These are phyloP conservation scores for Nyctanthes arbortristis DNA, from an alignment of 257 asterid genomes.

Conservation along the genomic window DNA sequence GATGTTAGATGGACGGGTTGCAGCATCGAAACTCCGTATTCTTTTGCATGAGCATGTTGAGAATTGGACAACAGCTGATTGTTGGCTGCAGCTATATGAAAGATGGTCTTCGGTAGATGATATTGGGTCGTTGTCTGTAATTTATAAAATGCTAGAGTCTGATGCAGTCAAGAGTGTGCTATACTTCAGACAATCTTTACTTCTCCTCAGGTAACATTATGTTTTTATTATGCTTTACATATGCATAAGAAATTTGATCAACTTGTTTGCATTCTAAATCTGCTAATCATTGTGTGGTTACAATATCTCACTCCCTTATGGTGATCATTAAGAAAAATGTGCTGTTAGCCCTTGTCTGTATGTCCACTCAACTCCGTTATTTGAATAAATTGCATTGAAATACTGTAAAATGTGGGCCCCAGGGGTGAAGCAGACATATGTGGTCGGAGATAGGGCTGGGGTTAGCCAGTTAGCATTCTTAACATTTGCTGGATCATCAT, in stretches of 20 bases:
- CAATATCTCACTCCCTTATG: background rate
- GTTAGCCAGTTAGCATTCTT: background rate
- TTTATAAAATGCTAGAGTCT: conserved; percentile 96
- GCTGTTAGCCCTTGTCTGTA: background rate
- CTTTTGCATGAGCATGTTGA: conserved; percentile 93
- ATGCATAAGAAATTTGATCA: background rate
- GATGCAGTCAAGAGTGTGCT: conserved; percentile 91
- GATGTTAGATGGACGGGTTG: conserved; percentile 88
- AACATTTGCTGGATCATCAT: background rate
- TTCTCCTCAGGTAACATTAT: conserved; percentile 77
- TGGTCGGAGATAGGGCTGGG: background rate
- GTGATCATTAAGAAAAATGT: background rate
- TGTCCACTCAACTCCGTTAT: background rate
- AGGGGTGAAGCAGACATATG: background rate
- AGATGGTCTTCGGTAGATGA: conserved; percentile 97
- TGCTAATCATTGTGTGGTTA: background rate
- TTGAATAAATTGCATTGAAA: background rate
- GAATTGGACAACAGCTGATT: conserved; percentile 94
- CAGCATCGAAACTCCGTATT: conserved; percentile 72
- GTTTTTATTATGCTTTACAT: background rate
- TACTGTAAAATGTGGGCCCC: background rate
- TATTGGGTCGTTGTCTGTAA: conserved; percentile 92
- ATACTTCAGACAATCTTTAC: conserved; percentile 91
- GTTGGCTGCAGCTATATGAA: conserved; percentile 96
- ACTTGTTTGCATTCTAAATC: too few species aligned